Evolutionary conservation across 495 filamentous ascomycete species (phyloP).

Genomic region (Clohesyomyces aquaticus): DNA sequence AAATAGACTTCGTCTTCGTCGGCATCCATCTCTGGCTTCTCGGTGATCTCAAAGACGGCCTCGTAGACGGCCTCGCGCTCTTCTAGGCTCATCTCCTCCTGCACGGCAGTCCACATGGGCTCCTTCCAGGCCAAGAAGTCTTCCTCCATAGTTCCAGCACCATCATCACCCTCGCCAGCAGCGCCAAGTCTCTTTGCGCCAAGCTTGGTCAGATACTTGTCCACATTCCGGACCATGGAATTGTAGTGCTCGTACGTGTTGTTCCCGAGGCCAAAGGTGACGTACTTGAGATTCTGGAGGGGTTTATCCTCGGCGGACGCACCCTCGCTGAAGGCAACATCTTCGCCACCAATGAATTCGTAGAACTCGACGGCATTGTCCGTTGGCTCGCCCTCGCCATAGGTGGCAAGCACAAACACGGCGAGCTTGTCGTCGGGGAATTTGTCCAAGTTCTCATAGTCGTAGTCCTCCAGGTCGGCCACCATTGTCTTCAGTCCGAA

Average conservation of each 20-base stretch:
- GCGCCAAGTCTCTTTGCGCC: conserved; percentile 82
- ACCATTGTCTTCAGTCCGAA: conserved; percentile 99
- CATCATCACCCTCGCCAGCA: conserved; percentile 95
- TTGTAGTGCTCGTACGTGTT: conserved; percentile 99
- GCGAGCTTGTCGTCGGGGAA: conserved; percentile 89
- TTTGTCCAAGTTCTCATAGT: conserved; percentile 90
- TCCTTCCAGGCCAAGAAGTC: conserved; percentile 99
- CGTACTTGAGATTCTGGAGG: conserved; percentile 84
- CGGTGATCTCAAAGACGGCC: conserved; percentile 81
- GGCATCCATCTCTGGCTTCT: conserved; percentile 71
- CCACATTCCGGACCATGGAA: conserved; percentile 91
- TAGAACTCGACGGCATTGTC: conserved; percentile 99
- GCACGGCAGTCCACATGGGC: conserved; percentile 91
- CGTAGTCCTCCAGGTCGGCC: conserved; percentile 96
- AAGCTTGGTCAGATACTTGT: conserved; percentile 75
- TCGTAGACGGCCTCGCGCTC: conserved; percentile 97
- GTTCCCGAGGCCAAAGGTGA: conserved; percentile 94
- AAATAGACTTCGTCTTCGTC: conserved; percentile 90
- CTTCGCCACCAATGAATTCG: conserved; percentile 87
- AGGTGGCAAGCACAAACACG: conserved; percentile 95
- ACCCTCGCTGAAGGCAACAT: conserved; percentile 77
- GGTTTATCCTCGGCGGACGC: conserved; percentile 66
- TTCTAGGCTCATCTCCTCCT: conserved; percentile 80
- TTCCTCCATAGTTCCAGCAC: conserved; percentile 99
- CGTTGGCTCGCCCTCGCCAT: conserved; percentile 97